Base-by-base conservation (phyloP, 2,329 filamentous ascomycete genomes). In the Curvularia verruculosa region DNA sequence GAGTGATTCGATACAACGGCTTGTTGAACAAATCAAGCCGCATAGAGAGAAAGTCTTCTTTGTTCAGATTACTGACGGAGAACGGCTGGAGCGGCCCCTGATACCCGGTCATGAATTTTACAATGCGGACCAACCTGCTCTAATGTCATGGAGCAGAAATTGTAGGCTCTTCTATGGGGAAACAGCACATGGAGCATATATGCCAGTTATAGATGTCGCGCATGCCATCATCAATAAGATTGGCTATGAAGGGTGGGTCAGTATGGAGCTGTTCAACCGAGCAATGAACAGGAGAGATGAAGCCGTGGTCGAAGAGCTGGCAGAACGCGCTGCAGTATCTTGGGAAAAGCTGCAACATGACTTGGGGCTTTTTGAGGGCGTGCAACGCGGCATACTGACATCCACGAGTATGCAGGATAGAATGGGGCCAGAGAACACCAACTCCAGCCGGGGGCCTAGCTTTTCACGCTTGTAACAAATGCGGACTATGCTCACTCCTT, bases 121-220 rank as follows among this genome's bases (percentile, higher is more conserved):
- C 75, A 78, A 84, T 8, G 72, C 81, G 0, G 81, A 79, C 4
- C 87, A 89, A 73, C 83, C 82, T 15, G 70, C 84, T 2, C 78
- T 87, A 3, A 93, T 94, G 90, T 90, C 84, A 68, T 94, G 90
- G 90, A 90, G 85, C 36, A 78, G 90, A 18, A 92, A 92, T 70
- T 90, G 88, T 60, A 80, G 90, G 18, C 73, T 89, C 3, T 92
- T 89, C 68, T 85, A 89, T 59, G 87, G 89, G 64, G 78, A 88
- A 70, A 75, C 82, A 70, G 77, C 85, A 2, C 75, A 80, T 2
- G 87, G 87, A 0, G 89, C 84, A 0, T 92, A 91, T 68, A 77
- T 93, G 1, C 90, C 90, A 0, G 81, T 89, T 6, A 77, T 81
- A 52, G 81, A 87, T 29, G 83, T 92, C 19, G 80, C 86, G 0